These are phyloP conservation scores for Kurtzmaniella fragi DNA, from an alignment of 805 yeast genomes.

Conservation along the genomic window DNA sequence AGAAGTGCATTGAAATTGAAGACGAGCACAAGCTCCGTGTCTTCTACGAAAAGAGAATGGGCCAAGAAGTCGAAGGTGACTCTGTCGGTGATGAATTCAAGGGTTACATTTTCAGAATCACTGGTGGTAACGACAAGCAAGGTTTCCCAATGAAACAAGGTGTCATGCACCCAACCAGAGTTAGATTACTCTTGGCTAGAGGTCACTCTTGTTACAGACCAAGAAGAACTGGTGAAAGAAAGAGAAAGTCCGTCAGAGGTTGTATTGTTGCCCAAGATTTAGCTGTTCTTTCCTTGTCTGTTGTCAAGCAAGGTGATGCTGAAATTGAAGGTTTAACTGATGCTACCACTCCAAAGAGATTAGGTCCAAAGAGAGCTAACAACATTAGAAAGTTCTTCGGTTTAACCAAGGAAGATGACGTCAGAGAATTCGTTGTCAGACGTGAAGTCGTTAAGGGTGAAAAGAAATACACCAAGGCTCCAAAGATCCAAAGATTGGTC, in stretches of 20 bases:
- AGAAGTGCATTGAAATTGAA: constrained; percentile 95
- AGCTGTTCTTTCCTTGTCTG: constrained; percentile 88
- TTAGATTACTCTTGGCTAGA: constrained; percentile 86
- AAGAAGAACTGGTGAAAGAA: constrained; percentile 99
- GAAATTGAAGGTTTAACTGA: constrained; percentile 97
- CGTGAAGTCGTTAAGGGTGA: constrained; percentile 98
- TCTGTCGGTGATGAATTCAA: constrained; percentile 97
- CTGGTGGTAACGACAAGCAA: constrained; percentile 99
- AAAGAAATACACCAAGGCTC: constrained; percentile 98
- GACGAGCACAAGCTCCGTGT: constrained; percentile 98
- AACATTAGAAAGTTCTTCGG: constrained; percentile 99
- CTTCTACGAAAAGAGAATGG: constrained; percentile 99
- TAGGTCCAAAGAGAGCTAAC: constrained; percentile 99
- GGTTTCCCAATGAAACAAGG: constrained; percentile 99
- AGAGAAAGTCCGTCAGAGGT: constrained; percentile 99
- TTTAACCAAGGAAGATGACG: constrained; percentile 90
- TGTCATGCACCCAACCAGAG: constrained; percentile 99
- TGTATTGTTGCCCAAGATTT: constrained; percentile 97
- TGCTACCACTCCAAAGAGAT: constrained; percentile 93
- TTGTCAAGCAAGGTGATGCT: constrained; percentile 95
- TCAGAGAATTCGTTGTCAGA: constrained; percentile 87
- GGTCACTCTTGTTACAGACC: constrained; percentile 99
- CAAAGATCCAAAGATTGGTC: constrained; percentile 98
- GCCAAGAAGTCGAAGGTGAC: constrained; percentile 99
- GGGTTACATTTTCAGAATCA: constrained; percentile 97